These are phyloP conservation scores for Fraxinus platypoda DNA, from an alignment of 305 asterid genomes.

Conservation along the genomic window DNA sequence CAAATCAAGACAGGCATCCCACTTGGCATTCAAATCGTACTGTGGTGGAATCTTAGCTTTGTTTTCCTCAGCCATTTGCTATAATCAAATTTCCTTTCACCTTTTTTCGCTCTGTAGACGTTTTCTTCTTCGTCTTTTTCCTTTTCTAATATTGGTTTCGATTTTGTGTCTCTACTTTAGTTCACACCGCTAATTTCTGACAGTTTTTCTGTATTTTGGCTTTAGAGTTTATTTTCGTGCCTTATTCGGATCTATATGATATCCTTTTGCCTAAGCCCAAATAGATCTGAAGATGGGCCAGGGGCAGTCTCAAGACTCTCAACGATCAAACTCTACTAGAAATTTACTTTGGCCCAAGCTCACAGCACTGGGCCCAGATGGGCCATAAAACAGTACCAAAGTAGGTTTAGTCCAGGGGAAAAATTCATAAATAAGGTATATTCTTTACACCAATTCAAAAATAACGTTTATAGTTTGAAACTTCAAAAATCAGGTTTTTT, in stretches of 20 bases:
- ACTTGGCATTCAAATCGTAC: slow-evolving; percentile 73
- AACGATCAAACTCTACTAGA: not conserved
- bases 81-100: not conserved
- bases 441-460: too few relatives aligned
- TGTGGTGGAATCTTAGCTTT: slow-evolving; percentile 44
- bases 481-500: too few relatives aligned
- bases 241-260: not conserved
- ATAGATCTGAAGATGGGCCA: not conserved
- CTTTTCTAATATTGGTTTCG: not conserved
- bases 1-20: slow-evolving; percentile 91
- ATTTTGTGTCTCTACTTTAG: not conserved
- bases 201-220: not conserved
- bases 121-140: slow-evolving; percentile 7
- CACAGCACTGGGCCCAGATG: not conserved
- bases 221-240: not conserved
- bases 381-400: not conserved
- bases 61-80: slow-evolving; percentile 52
- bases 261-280: not conserved
- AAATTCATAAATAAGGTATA: too few relatives aligned
- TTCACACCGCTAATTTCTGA: not conserved
- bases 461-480: too few relatives aligned
- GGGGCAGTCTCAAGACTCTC: not conserved
- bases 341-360: not conserved
- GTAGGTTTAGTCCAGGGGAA: not conserved
- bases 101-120: not conserved